phyloP scores from a whole-genome alignment of 2,329 filamentous ascomycete genomes.

The Tolypocladium inflatum region DNA sequence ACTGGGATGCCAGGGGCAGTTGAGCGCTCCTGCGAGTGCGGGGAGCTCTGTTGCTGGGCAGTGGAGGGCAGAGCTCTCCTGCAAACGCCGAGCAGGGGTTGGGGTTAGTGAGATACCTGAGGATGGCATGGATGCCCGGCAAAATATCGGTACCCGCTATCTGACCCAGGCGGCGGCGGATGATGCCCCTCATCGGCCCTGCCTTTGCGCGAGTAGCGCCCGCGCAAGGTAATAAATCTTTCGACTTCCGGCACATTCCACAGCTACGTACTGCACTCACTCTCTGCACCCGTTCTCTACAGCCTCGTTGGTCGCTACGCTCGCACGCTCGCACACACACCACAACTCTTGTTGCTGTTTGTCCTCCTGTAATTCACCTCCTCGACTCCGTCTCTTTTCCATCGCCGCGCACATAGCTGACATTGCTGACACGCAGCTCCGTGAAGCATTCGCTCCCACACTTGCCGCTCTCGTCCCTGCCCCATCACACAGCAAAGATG shows the following conservation, averaged over 20 bases:
- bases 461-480: background rate
- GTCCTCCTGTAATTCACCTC: background rate
- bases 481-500: background rate
- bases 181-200: background rate
- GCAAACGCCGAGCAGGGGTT: background rate
- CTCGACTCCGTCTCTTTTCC: background rate
- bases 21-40: background rate
- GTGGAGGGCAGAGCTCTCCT: background rate
- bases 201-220: conserved; percentile 3
- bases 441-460: background rate
- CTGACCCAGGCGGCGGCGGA: background rate
- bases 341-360: background rate
- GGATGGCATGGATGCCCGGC: too few relatives aligned
- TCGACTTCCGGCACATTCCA: conserved; percentile 35
- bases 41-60: background rate
- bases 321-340: background rate
- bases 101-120: background rate
- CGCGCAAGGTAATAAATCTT: conserved; percentile 17
- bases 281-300: background rate
- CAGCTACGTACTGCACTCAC: conserved; percentile 1
- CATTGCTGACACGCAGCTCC: background rate
- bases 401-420: background rate
- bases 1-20: background rate
- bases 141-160: background rate
- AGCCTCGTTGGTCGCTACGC: background rate